Percentiles rank a stretch among this genome's conserved stretches.
Evolutionary conservation across 352 stramenopile genomes (phyloP).

Genomic region (Pythium diclinum): DNA sequence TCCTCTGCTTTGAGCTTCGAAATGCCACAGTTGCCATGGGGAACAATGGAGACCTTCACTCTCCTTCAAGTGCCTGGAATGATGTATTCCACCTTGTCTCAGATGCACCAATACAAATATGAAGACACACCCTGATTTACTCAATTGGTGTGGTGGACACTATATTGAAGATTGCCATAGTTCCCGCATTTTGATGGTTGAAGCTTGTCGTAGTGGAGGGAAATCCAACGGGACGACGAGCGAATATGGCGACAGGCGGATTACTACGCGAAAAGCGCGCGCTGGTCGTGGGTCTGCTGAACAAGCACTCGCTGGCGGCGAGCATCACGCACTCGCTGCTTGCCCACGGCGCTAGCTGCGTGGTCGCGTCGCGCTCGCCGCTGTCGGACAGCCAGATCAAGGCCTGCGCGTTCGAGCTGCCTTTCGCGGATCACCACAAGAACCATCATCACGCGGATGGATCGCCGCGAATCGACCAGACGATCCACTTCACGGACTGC

Average conservation of each 20-base stretch:
- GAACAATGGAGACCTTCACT: conserved; percentile 22
- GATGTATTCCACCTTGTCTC: too few relatives aligned
- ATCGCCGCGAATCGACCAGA: not conserved
- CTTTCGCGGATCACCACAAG: conserved; percentile 10
- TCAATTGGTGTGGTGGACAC: conserved; percentile 14
- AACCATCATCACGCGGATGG: not conserved
- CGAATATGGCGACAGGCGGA: not conserved
- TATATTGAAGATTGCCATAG: conserved; percentile 4
- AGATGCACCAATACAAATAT: too few relatives aligned
- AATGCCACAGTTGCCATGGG: not conserved
- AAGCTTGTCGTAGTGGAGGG: conserved; percentile 18
- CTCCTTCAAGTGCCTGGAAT: conserved; percentile 17
- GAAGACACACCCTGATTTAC: not conserved
- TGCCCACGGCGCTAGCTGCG: conserved; percentile 55
- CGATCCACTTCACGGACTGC: conserved; percentile 58
- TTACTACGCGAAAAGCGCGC: conserved; percentile 63
- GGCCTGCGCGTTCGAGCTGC: conserved; percentile 47
- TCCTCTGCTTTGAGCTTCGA: not conserved
- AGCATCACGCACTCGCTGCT: conserved; percentile 68
- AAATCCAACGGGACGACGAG: conserved; percentile 2
- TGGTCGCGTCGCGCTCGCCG: conserved; percentile 66
- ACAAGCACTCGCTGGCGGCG: conserved; percentile 87
- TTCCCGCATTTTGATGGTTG: conserved; percentile 25
- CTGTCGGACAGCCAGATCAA: conserved; percentile 46
- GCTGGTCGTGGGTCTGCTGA: conserved; percentile 88